These are phyloP conservation scores for Lasiosphaeria miniovina DNA, from an alignment of 495 filamentous ascomycete genomes.

Conservation along the genomic window DNA sequence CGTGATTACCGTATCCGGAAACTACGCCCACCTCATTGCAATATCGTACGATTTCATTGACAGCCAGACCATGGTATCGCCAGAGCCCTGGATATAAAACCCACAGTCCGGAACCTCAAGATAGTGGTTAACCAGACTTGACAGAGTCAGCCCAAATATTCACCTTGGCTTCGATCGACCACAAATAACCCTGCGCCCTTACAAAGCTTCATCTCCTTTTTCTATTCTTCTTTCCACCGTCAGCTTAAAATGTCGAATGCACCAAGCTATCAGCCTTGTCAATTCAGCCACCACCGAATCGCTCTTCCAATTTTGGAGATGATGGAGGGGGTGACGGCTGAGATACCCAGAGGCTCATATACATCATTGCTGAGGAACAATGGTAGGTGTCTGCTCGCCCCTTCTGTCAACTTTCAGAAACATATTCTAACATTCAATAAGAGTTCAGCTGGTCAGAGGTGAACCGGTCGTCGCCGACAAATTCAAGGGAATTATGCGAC, in stretches of 20 bases:
- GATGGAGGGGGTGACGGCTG: slow-evolving; percentile 6
- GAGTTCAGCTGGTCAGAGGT: slow-evolving; percentile 8
- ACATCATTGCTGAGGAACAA: slow-evolving; percentile 19
- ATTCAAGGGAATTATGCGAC: not conserved
- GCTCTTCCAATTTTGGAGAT: not conserved
- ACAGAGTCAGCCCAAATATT: too few relatives aligned
- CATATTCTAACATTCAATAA: not conserved
- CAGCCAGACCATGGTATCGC: too few relatives aligned
- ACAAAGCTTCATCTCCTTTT: too few relatives aligned
- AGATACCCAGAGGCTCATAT: slow-evolving; percentile 13
- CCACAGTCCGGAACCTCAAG: too few relatives aligned
- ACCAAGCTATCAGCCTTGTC: not conserved
- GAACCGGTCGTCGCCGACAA: not conserved
- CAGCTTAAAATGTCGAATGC: not conserved
- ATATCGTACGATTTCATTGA: not conserved
- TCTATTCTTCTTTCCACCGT: not conserved
- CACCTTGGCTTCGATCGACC: too few relatives aligned
- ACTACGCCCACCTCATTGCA: not conserved
- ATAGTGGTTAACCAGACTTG: too few relatives aligned
- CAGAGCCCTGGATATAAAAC: too few relatives aligned
- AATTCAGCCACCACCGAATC: slow-evolving; percentile 4
- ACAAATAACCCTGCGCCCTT: too few relatives aligned
- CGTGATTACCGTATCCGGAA: slow-evolving; percentile 1
- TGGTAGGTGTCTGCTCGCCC: slow-evolving; percentile 6
- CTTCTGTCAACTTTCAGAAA: not conserved